Conservation (phyloP, 495 filamentous ascomycete species). For the Bryoglossum gracile region DNA sequence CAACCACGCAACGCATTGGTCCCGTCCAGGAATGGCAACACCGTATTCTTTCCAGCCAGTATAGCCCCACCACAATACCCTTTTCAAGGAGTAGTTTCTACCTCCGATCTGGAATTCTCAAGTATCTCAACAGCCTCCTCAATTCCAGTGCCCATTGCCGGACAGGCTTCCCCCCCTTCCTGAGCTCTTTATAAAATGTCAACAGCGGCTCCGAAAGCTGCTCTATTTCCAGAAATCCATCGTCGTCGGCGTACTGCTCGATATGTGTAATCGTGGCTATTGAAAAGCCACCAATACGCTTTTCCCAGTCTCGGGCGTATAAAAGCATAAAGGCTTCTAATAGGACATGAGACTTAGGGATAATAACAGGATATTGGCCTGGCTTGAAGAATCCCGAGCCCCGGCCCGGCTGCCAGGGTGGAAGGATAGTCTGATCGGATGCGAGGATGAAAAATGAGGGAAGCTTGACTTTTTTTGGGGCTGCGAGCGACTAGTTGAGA, state of each 20-base stretch:
- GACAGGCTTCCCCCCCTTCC: slow-evolving; percentile 10
- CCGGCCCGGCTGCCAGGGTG: slow-evolving; percentile 16
- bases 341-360: slow-evolving; percentile 16
- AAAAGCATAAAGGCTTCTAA: slow-evolving; percentile 20
- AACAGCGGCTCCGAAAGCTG: slow-evolving; percentile 21
- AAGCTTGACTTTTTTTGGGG: background rate
- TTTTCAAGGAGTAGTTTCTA: background rate
- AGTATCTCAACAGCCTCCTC: slow-evolving; percentile 9
- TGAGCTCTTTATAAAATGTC: slow-evolving; percentile 15
- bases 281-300: slow-evolving; percentile 12
- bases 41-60: too few relatives aligned
- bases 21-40: too few relatives aligned
- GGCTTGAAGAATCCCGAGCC: slow-evolving; percentile 17
- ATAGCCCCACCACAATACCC: background rate
- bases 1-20: too few relatives aligned
- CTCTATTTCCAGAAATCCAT: slow-evolving; percentile 16
- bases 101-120: slow-evolving; percentile 1
- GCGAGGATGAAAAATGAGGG: slow-evolving; percentile 7
- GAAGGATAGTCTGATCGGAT: slow-evolving; percentile 8
- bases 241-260: slow-evolving; percentile 18
- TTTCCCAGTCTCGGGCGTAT: slow-evolving; percentile 18
- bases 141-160: slow-evolving; percentile 18
- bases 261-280: slow-evolving; percentile 21
- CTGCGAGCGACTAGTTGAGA: slow-evolving; percentile 1
- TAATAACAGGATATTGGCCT: slow-evolving; percentile 8